Base-by-base conservation (phyloP, 345 rosid genomes). In the Populus nigra region DNA sequence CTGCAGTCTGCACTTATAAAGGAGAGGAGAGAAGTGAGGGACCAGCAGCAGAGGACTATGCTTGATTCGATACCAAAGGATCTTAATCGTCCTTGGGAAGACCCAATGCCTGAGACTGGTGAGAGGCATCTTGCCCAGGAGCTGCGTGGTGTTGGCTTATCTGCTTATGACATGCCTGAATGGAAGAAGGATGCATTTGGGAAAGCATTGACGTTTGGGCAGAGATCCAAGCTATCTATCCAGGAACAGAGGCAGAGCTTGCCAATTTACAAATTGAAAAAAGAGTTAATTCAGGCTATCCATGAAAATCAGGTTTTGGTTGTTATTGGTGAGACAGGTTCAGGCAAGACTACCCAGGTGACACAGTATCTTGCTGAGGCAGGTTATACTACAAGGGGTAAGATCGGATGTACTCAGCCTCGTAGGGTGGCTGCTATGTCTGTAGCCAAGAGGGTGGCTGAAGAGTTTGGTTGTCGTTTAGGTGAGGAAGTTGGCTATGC, bases 61-160 rank as follows among this genome's bases (percentile, higher is more conserved):
- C 93, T 95, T 75, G 98, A 95, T 84, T 91, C 91, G 4, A 93
- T 95, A 43, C 98, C 97, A 2, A 93, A 95, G 87, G 99, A 95
- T 93, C 91, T 95, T 78, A 95, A 95, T 89, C 96, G 94, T 77
- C 95, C 96, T 22, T 95, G 98, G 99, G 98, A 93, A 87, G 98
- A 91, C 61, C 97, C 97, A 72, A 91, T 90, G 93, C 97, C 97
- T 1, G 96, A 93, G 89, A 90, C 85, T 35, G 97, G 97, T 49
- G 98, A 91, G 86, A 91, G 98, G 77, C 90, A 88, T 89, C 97
- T 95, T 23, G 98, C 97, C 2, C 98, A 93, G 80, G 98, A 94
- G 85, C 92, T 94, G 62, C 86, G 97, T 53, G 98, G 96, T 74
- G 96, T 91, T 65, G 99, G 97, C 18, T 80, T 90, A 79, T 94